Evolutionary conservation across 2,329 filamentous ascomycete species (phyloP), one percentile per base, ranked within the genome.

Genomic region (Xylariaceae sp.): DNA sequence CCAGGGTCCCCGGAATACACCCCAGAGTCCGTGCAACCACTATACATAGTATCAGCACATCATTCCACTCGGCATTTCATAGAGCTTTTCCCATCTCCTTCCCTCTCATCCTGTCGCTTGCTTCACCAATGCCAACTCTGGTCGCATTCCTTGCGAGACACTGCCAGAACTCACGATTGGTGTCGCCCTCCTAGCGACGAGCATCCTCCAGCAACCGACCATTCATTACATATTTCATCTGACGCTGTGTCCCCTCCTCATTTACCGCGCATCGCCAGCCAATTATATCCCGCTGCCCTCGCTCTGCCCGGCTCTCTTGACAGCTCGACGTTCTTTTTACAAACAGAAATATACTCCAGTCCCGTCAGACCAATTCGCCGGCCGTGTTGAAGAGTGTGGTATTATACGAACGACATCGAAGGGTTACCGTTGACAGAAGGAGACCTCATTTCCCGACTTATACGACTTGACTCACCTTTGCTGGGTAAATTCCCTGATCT

Each of bases 401-500:
- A 42, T 10, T 13, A 42, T 10, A 42, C 11, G 37, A 42, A 42
- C 11, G 8, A 42, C 10, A 2, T 44, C 11, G 17, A 53, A 53
- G 35, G 15, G n/a, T 53, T 44, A 42, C 15, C 37, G 10, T 37
- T 56, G 10, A 53, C 10, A 9, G 9, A 47, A 47, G 30, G 37
- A 17, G 23, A 42, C 47, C 18, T 13, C n/a, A 30, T 10, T 50
- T 35, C 39, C 37, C 4, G 55, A 50, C 23, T 30, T 30, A 30
- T 30, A 30, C 23, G 23, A 30, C 23, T 30, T 30, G 23, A 30
- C 23, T 30, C 23, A 30, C 23, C 23, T 30, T 30, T 30, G 23
- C 23, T 30, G 23, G 68, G 54, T 9, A 65, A 66, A 67, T 68
- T 59, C 68, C 66, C 67, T 68, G 64, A 44, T 17, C 50, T 48